phyloP scores from a whole-genome alignment of 805 yeast species.

The Vanderwaltozyma polyspora region DNA sequence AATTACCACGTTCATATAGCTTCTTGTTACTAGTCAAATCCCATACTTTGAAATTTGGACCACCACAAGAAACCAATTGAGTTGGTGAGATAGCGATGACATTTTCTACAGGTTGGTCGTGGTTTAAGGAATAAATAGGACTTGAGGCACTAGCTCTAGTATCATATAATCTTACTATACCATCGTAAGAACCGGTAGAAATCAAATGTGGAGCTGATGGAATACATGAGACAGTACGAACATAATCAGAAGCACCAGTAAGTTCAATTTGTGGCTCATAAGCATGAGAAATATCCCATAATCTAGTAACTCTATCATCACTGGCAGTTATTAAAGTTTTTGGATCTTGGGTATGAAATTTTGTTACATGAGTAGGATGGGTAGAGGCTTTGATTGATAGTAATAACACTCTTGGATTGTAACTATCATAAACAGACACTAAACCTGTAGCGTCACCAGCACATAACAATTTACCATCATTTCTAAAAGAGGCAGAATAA shows the following conservation, averaged over 20 bases:
- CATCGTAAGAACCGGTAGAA: constrained; percentile 94
- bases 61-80: constrained; percentile 63
- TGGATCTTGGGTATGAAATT: constrained; percentile 71
- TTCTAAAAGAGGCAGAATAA: constrained; percentile 80
- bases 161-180: constrained; percentile 73
- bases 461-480: constrained; percentile 76
- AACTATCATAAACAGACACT: constrained; percentile 82
- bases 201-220: constrained; percentile 67
- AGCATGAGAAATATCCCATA: constrained; percentile 78
- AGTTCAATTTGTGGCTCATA: constrained; percentile 62
- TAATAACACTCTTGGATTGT: constrained; percentile 64
- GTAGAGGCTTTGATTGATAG: constrained; percentile 74
- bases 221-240: constrained; percentile 69
- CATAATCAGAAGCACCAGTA: constrained; percentile 74
- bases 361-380: constrained; percentile 88
- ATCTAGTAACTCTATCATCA: constrained; percentile 77
- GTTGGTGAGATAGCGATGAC: constrained; percentile 69
- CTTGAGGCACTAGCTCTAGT: constrained; percentile 41
- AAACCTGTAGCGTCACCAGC: constrained; percentile 95
- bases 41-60: constrained; percentile 80
- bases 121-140: constrained; percentile 57
- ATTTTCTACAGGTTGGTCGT: constrained; percentile 76
- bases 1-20: constrained; percentile 65
- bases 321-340: constrained; percentile 63
- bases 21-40: constrained; percentile 67